Evolutionary conservation across 2,329 filamentous ascomycete species (phyloP).

Genomic region (Chalaropsis thielavioides): DNA sequence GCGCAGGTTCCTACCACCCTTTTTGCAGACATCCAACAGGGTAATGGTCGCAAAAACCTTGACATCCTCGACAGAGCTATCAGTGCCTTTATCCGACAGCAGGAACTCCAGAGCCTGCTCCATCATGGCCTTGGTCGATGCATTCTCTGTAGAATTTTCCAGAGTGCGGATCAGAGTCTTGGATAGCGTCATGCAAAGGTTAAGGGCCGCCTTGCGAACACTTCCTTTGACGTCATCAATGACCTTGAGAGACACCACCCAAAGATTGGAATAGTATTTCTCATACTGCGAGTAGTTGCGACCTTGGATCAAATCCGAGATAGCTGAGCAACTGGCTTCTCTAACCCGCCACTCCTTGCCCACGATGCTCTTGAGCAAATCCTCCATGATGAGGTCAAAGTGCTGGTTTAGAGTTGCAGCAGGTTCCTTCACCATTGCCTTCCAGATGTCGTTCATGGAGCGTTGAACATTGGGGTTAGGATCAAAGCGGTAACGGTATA

Average conservation of each 20-base stretch:
- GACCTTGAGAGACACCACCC: conserved; percentile 75
- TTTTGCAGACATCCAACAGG: conserved; percentile 78
- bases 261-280: conserved; percentile 70
- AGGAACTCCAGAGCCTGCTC: conserved; percentile 80
- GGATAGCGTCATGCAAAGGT: conserved; percentile 70
- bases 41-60: conserved; percentile 71
- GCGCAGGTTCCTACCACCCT: conserved; percentile 61
- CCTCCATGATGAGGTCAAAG: conserved; percentile 79
- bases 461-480: conserved; percentile 83
- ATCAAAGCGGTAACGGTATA: conserved; percentile 89
- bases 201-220: conserved; percentile 66
- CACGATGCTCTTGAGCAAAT: conserved; percentile 71
- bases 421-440: conserved; percentile 80
- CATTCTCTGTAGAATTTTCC: conserved; percentile 58
- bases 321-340: conserved; percentile 80
- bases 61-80: conserved; percentile 78
- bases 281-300: conserved; percentile 64
- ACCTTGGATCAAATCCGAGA: conserved; percentile 76
- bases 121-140: conserved; percentile 65
- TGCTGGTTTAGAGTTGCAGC: conserved; percentile 60
- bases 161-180: conserved; percentile 74
- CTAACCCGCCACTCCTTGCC: conserved; percentile 88
- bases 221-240: conserved; percentile 92
- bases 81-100: conserved; percentile 73
- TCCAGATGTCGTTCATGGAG: conserved; percentile 98